Evolutionary conservation across 1,284 basidiomycete species (phyloP).

Genomic region (Stygiomarasmius scandens): DNA sequence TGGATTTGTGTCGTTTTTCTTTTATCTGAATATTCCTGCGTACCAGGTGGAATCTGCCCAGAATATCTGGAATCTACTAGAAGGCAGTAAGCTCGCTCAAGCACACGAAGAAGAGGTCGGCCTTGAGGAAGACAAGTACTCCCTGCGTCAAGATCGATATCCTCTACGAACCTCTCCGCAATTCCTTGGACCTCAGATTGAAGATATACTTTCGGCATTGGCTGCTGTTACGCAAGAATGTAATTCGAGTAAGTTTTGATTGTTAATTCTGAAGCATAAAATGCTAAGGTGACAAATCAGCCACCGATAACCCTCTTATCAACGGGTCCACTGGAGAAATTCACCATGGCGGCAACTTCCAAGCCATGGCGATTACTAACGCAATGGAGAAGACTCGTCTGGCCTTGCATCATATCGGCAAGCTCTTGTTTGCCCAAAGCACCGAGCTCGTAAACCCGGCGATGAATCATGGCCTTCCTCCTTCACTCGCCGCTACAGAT

Average conservation of each 20-base stretch:
- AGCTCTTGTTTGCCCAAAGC: slow-evolving; percentile 81
- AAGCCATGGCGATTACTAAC: slow-evolving; percentile 85
- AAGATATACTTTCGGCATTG: slow-evolving; percentile 73
- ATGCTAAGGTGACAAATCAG: slow-evolving; percentile 32
- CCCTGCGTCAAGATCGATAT: slow-evolving; percentile 77
- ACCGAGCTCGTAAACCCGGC: slow-evolving; percentile 81
- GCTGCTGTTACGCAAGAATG: slow-evolving; percentile 74
- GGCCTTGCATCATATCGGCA: slow-evolving; percentile 80
- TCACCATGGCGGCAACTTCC: slow-evolving; percentile 88
- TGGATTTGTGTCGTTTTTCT: background rate
- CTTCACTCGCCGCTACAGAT: slow-evolving; percentile 78
- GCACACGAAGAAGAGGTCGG: slow-evolving; percentile 62
- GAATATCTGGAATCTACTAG: slow-evolving; percentile 68
- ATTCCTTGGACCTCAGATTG: slow-evolving; percentile 85
- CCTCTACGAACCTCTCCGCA: slow-evolving; percentile 79
- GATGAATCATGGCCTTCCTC: slow-evolving; percentile 84
- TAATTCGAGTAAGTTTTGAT: slow-evolving; percentile 73
- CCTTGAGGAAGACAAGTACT: slow-evolving; percentile 71
- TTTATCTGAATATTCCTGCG: background rate
- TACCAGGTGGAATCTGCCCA: slow-evolving; percentile 66
- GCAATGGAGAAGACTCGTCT: slow-evolving; percentile 89
- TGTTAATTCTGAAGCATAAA: too few species aligned
- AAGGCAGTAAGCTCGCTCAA: slow-evolving; percentile 70
- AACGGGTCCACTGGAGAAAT: slow-evolving; percentile 67
- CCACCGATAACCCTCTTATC: slow-evolving; percentile 77